Evolutionary conservation across 2,329 filamentous ascomycete genomes (phyloP), one percentile per base, ranked within the genome.

Genomic region (Endoconidiophora laricicola): DNA sequence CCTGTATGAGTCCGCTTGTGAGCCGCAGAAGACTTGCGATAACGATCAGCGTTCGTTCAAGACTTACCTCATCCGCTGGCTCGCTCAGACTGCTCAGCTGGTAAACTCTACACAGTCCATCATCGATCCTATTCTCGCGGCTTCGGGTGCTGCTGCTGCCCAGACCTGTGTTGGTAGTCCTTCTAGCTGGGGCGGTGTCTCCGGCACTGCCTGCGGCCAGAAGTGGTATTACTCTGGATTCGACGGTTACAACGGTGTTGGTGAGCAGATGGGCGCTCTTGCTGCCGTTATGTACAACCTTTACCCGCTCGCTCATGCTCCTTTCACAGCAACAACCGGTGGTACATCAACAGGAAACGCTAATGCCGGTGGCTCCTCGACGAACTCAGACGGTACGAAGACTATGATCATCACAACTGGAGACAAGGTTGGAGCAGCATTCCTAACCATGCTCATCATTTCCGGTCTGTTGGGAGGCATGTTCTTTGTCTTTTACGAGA

Each of bases 21-120:
- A 87, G 65, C 64, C 62, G 6, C 63, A 63, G 52, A 64, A 66
- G 50, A 68, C 67, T 23, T 88, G 83, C 69, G 75, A 85, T 65
- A 70, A 70, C 55, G 82, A 87, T 61, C 81, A 86, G 65, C 73
- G 73, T 58, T 78, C 72, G 44, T 87, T 86, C 75, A 87, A 87
- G 65, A 82, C 79, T 9, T 86, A 85, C 61, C 68, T 86, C 23
- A 65, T 76, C 23, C 78, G 83, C 42, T 87, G 80, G 76, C 63
- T 81, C 60, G 70, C 75, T 1, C 66, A 65, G 16, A 72, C 74
- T 1, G 63, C 69, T 5, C 69, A 74, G 59, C 60, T 80, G 57
- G 75, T 72, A 1, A 72, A 77, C 1, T 67, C 69, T 55, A 74
- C 70, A 1, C 66, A 63, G 53, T 62, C 68, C 45, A 63, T 59